A percentile compares a stretch with the other conserved stretches of the same genome.
Conservation (phyloP, 352 stramenopile genomes). For the Thalassiosira livingstoniorum region DNA sequence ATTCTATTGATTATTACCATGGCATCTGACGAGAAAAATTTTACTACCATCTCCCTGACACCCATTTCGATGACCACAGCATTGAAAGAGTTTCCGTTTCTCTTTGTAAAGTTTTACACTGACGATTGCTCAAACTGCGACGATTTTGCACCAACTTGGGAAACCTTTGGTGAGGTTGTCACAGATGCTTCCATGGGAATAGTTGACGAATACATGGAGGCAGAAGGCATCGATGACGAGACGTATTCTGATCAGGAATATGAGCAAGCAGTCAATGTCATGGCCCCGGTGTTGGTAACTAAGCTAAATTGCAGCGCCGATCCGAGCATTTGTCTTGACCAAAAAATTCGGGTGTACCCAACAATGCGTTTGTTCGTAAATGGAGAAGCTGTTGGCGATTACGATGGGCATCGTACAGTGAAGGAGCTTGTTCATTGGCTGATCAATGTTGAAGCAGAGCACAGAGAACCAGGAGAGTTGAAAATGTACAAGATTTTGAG, state of each 20-base stretch:
- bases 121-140: slow-evolving; percentile 58
- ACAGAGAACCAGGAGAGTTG: slow-evolving; percentile 41
- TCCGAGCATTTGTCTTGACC: slow-evolving; percentile 57
- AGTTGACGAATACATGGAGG: slow-evolving; percentile 62
- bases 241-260: slow-evolving; percentile 68
- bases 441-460: slow-evolving; percentile 40
- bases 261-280: slow-evolving; percentile 49
- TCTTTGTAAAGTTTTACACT: slow-evolving; percentile 68
- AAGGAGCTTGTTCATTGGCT: slow-evolving; percentile 69
- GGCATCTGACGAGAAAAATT: slow-evolving; percentile 2
- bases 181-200: slow-evolving; percentile 60
- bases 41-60: too few species aligned
- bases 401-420: slow-evolving; percentile 68
- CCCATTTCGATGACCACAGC: too few species aligned
- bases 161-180: slow-evolving; percentile 75
- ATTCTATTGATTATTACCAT: not conserved
- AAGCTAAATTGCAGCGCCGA: slow-evolving; percentile 70
- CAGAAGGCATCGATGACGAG: slow-evolving; percentile 35
- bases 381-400: slow-evolving; percentile 86
- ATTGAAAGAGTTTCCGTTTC: slow-evolving; percentile 42
- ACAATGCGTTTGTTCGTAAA: slow-evolving; percentile 66
- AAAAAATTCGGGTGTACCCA: slow-evolving; percentile 70
- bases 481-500: slow-evolving; percentile 37
- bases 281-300: slow-evolving; percentile 61
- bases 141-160: slow-evolving; percentile 73